phyloP scores from a whole-genome alignment of 352 stramenopile genomes.

The Phytophthora pistaciae region DNA sequence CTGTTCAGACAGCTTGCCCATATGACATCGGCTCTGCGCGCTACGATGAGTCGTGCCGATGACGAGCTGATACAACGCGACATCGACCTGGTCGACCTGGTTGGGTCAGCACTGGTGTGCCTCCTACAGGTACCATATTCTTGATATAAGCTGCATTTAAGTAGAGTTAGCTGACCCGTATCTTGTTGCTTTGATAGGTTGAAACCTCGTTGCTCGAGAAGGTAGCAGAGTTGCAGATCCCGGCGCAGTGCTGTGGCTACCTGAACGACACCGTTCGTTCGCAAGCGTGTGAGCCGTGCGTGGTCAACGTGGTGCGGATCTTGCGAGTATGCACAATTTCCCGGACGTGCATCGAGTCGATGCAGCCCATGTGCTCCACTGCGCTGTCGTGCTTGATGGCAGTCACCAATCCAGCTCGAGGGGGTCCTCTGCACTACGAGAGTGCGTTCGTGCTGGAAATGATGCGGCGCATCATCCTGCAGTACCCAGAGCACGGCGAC shows the following conservation, averaged over 20 bases:
- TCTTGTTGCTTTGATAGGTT: constrained; percentile 47
- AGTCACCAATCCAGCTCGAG: constrained; percentile 54
- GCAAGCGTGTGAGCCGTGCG: constrained; percentile 66
- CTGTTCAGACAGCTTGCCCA: constrained; percentile 74
- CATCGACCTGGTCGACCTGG: constrained; percentile 74
- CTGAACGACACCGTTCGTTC: constrained; percentile 76
- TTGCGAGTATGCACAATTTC: constrained; percentile 75
- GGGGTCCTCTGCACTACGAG: constrained; percentile 71
- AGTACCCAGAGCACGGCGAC: constrained; percentile 78
- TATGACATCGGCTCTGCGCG: constrained; percentile 68
- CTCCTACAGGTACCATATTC: constrained; percentile 62
- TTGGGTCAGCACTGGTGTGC: constrained; percentile 83
- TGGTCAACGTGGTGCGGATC: constrained; percentile 73
- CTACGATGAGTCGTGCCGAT: constrained; percentile 72
- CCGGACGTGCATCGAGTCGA: constrained; percentile 55
- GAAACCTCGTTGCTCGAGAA: constrained; percentile 71
- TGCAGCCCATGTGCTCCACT: constrained; percentile 66
- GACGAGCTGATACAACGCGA: constrained; percentile 73
- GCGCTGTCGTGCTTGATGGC: constrained; percentile 67
- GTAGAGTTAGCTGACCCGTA: background rate
- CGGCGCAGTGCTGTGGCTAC: constrained; percentile 70
- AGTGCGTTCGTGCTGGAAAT: constrained; percentile 77
- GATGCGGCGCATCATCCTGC: constrained; percentile 70
- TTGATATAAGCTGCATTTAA: background rate
- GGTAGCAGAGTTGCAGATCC: constrained; percentile 62